Base-by-base conservation (phyloP, 2,329 filamentous ascomycete genomes). In the Lachnellula willkommii region DNA sequence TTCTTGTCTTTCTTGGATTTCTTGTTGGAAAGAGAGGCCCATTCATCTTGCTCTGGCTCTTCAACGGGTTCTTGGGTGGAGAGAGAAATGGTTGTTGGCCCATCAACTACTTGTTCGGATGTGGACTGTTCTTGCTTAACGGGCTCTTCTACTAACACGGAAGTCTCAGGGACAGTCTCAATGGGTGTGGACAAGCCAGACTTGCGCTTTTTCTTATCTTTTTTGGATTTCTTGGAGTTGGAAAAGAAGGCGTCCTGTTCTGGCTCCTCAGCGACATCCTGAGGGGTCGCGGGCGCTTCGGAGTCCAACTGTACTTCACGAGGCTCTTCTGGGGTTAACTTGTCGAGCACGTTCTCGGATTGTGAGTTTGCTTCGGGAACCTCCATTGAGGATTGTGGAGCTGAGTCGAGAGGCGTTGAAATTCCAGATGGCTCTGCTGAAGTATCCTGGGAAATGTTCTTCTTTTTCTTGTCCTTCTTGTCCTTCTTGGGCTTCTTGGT, bases 181-280 rank as follows among this genome's bases (percentile, higher is more conserved):
- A 42, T 28, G 6, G 53, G 32, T 24, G 53, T 57, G 9, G 42
- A 50, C 4, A 24, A 20, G 9, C 24, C 51, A 20, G 26, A 36
- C 28, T 40, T 40, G 39, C 20, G 42, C 50, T 54, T 59, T 54
- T 68, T 63, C 42, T 68, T 65, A 46, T 65, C 60, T 50, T 72
- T 72, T 60, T 73, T 72, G 48, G 67, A 65, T 56, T 71, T 73
- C 57, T 53, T 50, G 4, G 42, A 45, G 9, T 35, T 7, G 15
- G 37, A 40, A 40, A 17, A 40, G 15, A 15, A 40, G 6, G 3
- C 37, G 15, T 40, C 37, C 17, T 50, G 17, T 26, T 20, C 14
- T 22, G 20, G 15, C 17, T 40, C n/a, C n/a, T 24, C 35, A 22
- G 26, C 32, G 17, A 40, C 17, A 36, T 50, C 47, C 3, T 42